Evolutionary conservation across 306 rosid species (phyloP), one percentile per base, ranked within the genome.

Genomic region (Castanea sativa): DNA sequence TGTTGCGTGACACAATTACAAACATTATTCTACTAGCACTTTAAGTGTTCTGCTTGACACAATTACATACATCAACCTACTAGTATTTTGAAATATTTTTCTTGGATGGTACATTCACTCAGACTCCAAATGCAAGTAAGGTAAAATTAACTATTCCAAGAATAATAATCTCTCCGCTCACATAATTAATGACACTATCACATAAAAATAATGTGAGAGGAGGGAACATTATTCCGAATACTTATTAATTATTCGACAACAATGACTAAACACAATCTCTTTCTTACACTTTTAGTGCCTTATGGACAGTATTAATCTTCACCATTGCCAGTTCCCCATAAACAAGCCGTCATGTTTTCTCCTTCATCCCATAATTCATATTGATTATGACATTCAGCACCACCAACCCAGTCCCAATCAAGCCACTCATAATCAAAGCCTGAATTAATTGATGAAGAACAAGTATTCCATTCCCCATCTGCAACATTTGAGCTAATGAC

Each of bases 351-450:
- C 10, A 61, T 73, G 52, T 79, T 81, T 49, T 83, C 84, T 67
- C 84, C 85, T 38, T 82, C 83, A 72, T 83, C 92, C 35, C 81
- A 67, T 19, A 71, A 12, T 27, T 79, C 83, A 87, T 80, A 74
- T 20, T 80, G 81, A 78, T 75, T 29, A 51, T 82, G 79, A 45
- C 83, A 77, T 30, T 80, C 86, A 76, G 74, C 71, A 61, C 81
- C 71, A 25, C 77, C 83, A 69, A 83, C 85, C 86, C 88, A 84
- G 35, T 82, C 79, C 88, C 90, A 87, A 65, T 87, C 84, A 58
- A 79, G 61, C 92, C 92, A 87, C n/a, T 80, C 85, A 80, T 81
- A 78, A 14, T 87, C 87, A 79, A 87, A 86, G 27, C 71, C 79
- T 12, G 83, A 82, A 81, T 75, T 78, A 75, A 82, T 74, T 4